phyloP scores from a whole-genome alignment of 768 basidiomycete genomes.

The Kwoniella mangroviensis region DNA sequence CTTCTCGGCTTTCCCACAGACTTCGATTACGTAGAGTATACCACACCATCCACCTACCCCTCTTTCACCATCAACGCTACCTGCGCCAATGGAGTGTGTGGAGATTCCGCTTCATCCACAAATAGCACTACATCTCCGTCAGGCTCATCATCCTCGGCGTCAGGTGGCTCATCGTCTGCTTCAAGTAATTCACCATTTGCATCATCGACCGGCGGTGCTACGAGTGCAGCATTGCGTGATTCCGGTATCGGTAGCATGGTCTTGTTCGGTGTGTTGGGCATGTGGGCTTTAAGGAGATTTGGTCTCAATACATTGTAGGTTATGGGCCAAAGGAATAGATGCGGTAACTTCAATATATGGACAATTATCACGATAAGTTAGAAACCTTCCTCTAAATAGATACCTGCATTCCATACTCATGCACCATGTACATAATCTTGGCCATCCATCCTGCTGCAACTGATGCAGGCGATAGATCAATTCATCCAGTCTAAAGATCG shows the following conservation, averaged over 20 bases:
- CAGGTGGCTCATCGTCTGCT: background rate
- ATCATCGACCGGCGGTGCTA: background rate
- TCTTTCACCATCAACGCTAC: slow-evolving; percentile 21
- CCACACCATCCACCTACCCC: slow-evolving; percentile 32
- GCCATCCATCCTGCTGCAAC: too few relatives aligned
- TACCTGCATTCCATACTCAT: too few relatives aligned
- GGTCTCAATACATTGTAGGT: slow-evolving; percentile 8
- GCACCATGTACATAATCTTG: too few relatives aligned
- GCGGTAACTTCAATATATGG: background rate
- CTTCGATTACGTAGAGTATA: slow-evolving; percentile 39
- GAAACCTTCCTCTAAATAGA: too few relatives aligned
- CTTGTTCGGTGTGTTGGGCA: slow-evolving; percentile 10
- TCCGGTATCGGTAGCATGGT: background rate
- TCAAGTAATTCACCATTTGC: background rate
- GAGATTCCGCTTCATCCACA: slow-evolving; percentile 1
- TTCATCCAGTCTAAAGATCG: background rate
- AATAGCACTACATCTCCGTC: background rate
- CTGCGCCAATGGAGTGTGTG: slow-evolving; percentile 17
- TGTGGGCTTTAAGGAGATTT: slow-evolving; percentile 12
- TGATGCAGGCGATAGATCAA: too few relatives aligned
- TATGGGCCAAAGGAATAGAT: background rate
- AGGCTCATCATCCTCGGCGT: background rate
- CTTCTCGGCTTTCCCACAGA: slow-evolving; percentile 11
- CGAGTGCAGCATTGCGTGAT: slow-evolving; percentile 2
- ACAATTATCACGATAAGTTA: background rate